These are phyloP conservation scores for Apiospora saccharicola DNA, from an alignment of 2,329 filamentous ascomycete species.

Conservation along the genomic window DNA sequence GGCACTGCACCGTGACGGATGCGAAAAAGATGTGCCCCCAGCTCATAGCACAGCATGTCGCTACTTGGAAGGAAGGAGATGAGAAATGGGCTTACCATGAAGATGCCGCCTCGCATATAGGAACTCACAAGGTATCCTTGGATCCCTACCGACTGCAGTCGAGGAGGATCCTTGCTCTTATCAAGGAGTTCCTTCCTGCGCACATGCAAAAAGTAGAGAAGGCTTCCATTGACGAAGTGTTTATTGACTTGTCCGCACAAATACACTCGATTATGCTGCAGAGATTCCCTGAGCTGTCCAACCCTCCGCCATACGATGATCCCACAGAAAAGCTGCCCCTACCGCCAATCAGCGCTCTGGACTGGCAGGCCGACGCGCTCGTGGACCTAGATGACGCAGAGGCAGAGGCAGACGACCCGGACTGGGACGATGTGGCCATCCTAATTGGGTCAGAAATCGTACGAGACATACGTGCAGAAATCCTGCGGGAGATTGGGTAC, in stretches of 20 bases:
- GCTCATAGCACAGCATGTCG: constrained; percentile 88
- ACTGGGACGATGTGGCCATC: constrained; percentile 95
- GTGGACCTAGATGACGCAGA: constrained; percentile 77
- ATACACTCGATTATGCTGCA: constrained; percentile 78
- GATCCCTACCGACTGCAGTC: constrained; percentile 91
- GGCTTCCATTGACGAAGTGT: constrained; percentile 94
- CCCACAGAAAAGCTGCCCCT: constrained; percentile 74
- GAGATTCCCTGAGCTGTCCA: constrained; percentile 76
- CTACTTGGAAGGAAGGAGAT: constrained; percentile 92
- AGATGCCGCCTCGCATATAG: constrained; percentile 80
- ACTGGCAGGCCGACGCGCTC: constrained; percentile 86
- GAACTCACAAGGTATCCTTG: constrained; percentile 90
- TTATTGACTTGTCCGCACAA: constrained; percentile 87
- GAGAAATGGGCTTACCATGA: constrained; percentile 90
- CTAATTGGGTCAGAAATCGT: constrained; percentile 90
- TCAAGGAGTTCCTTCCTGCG: constrained; percentile 76
- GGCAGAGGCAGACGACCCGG: constrained; percentile 80
- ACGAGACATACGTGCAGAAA: constrained; percentile 71
- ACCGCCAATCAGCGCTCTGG: constrained; percentile 72
- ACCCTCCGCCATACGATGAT: constrained; percentile 76
- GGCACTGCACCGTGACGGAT: constrained; percentile 81
- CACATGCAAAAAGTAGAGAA: constrained; percentile 83
- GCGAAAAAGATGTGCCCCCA: constrained; percentile 87
- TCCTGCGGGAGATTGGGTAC: constrained; percentile 78
- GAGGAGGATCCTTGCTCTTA: constrained; percentile 78